Evolutionary conservation across 1,284 basidiomycete species (phyloP), one percentile per base, ranked within the genome.

Genomic region (Xerocomus minutiporus): DNA sequence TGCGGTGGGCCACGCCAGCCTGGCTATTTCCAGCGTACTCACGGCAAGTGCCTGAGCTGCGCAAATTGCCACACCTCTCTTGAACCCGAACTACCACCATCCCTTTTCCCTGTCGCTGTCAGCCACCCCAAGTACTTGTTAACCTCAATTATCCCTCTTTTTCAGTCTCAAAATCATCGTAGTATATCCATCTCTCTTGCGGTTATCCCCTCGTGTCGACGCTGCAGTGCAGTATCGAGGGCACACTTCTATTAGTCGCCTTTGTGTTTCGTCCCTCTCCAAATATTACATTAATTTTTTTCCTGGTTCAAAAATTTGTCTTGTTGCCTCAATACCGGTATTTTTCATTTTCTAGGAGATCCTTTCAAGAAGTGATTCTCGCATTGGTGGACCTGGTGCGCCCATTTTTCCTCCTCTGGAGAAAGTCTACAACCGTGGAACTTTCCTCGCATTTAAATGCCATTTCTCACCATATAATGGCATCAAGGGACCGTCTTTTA

Each of bases 11-110:
- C 48, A 23, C 38, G 42, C 31, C 31, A 31, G 15, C 20, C 31
- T 50, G 48, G 48, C 64, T 28, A 47, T 53, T 48, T 54, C 38
- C 15, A 38, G 63, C 17, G 29, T 38, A 50, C 54, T 52, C 62
- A n/a, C 63, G 65, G 64, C 60, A 67, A 64, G 49, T 68, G 56
- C 68, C 68, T 57, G 48, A 55, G 45, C 47, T 29, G 47, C 51
- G 56, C 51, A 68, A 67, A 52, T 43, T 39, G 50, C 32, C 45
- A 8, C 48, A 43, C 38, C 53, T 45, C 55, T 68, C 69, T 70
- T 72, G 66, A 61, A 65, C 66, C 57, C 52, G 55, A 63, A 75
- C 75, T 68, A 72, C 63, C 69, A 77, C 55, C 71, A 71, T 69
- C 62, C 52, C 40, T 35, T 48, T 25, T 5, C 1, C 5, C 42